Evolutionary conservation across 1,284 basidiomycete genomes (phyloP).

Genomic region (Bondarzewia mesenterica): DNA sequence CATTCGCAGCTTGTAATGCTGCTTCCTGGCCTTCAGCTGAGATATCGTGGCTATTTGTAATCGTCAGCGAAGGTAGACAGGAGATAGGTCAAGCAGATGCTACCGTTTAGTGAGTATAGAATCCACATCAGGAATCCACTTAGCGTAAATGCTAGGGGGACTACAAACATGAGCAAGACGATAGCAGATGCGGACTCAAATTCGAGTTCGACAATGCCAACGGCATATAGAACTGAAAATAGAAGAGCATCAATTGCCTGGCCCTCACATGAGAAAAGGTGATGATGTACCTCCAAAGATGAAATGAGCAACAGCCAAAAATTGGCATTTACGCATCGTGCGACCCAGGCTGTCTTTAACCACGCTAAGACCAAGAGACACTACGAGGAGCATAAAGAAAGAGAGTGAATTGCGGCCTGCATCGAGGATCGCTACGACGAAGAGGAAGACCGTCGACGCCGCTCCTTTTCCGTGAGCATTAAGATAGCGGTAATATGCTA

Average conservation of each 20-base stretch:
- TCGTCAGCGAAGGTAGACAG: conserved; percentile 1
- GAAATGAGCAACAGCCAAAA: conserved; percentile 80
- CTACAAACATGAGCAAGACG: conserved; percentile 77
- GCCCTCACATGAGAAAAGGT: neutral
- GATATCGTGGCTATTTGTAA: conserved; percentile 66
- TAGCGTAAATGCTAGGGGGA: conserved; percentile 89
- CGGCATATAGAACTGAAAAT: conserved; percentile 72
- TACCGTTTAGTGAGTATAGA: conserved; percentile 81
- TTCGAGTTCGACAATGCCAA: conserved; percentile 88
- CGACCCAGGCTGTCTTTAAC: conserved; percentile 73
- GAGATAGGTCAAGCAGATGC: conserved; percentile 12
- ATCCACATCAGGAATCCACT: conserved; percentile 97
- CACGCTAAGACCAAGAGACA: conserved; percentile 81
- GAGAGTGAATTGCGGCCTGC: conserved; percentile 91
- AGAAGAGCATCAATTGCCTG: neutral
- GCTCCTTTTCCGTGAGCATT: conserved; percentile 80
- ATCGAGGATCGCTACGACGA: conserved; percentile 87
- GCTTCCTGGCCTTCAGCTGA: conserved; percentile 79
- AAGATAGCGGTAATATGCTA: conserved; percentile 82
- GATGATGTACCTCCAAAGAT: conserved; percentile 78
- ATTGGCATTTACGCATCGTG: conserved; percentile 72
- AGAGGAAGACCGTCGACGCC: conserved; percentile 74
- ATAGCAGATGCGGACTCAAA: conserved; percentile 82
- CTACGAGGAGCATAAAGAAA: conserved; percentile 92
- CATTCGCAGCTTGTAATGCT: conserved; percentile 81